These are phyloP conservation scores for Fraxinus dipetala DNA, from an alignment of 305 asterid species.

Conservation along the genomic window DNA sequence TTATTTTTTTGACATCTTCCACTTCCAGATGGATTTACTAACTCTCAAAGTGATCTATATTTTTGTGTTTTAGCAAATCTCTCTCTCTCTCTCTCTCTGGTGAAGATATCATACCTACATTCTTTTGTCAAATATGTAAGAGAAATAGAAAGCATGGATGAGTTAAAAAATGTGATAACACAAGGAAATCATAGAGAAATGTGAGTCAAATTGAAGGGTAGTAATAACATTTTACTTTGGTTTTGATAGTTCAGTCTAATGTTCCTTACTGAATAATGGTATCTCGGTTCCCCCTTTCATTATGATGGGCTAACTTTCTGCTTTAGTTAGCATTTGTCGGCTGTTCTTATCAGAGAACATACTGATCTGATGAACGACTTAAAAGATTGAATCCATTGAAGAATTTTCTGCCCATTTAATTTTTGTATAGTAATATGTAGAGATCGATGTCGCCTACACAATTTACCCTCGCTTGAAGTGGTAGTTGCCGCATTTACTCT, in stretches of 20 bases:
- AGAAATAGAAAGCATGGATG: background rate
- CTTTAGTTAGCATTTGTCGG: background rate
- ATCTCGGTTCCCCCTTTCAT: background rate
- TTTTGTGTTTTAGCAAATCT: background rate
- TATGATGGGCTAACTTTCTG: background rate
- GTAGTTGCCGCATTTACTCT: background rate
- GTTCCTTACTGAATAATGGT: background rate
- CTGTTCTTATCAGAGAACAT: background rate
- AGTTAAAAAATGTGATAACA: background rate
- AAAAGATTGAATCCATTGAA: background rate
- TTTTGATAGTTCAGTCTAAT: background rate
- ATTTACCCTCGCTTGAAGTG: background rate
- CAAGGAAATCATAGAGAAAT: background rate
- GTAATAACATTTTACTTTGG: background rate
- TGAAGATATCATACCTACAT: background rate
- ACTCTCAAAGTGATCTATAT: background rate
- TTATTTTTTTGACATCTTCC: background rate
- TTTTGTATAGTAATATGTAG: background rate
- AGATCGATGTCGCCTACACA: background rate
- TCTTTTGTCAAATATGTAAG: slow-evolving; percentile 7
- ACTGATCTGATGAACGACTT: background rate
- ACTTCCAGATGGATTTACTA: slow-evolving; percentile 4
- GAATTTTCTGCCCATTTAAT: background rate
- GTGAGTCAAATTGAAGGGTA: slow-evolving; percentile 13
- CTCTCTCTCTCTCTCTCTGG: background rate